phyloP scores from a whole-genome alignment of 192 early-diverging fungal genomes.

The Coemansia sp. region DNA sequence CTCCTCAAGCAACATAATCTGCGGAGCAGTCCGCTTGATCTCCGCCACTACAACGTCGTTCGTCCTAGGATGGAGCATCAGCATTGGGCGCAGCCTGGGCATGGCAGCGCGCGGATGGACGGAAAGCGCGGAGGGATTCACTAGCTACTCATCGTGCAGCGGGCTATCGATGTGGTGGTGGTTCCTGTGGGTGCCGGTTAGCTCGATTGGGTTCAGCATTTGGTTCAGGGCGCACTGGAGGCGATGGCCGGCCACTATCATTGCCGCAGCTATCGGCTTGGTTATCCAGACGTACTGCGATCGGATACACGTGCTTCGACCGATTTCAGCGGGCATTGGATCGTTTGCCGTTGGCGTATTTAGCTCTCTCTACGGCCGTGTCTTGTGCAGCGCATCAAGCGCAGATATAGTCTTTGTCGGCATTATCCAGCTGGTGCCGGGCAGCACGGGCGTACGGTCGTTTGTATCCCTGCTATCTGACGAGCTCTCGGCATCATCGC shows the following conservation, averaged over 20 bases:
- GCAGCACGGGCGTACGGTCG: slow-evolving; percentile 63
- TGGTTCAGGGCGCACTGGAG: slow-evolving; percentile 54
- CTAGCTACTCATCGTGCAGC: slow-evolving; percentile 14
- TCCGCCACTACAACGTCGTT: slow-evolving; percentile 74
- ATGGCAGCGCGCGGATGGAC: slow-evolving; percentile 54
- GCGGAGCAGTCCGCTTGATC: slow-evolving; percentile 74
- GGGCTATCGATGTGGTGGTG: slow-evolving; percentile 47
- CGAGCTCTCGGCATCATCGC: slow-evolving; percentile 41
- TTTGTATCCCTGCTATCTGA: slow-evolving; percentile 58
- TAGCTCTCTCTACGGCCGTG: slow-evolving; percentile 67
- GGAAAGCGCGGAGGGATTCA: background rate
- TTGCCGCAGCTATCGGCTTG: slow-evolving; percentile 64
- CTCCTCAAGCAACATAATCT: slow-evolving; percentile 76
- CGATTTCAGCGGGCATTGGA: slow-evolving; percentile 59
- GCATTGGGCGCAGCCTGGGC: slow-evolving; percentile 57
- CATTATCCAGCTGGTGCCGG: slow-evolving; percentile 77
- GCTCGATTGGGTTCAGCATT: slow-evolving; percentile 54
- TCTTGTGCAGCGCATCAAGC: slow-evolving; percentile 59
- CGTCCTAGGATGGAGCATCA: slow-evolving; percentile 66
- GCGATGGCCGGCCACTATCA: slow-evolving; percentile 68
- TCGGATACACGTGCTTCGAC: slow-evolving; percentile 48
- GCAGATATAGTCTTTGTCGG: slow-evolving; percentile 70
- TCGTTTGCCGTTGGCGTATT: slow-evolving; percentile 73
- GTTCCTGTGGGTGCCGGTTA: slow-evolving; percentile 55
- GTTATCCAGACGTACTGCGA: slow-evolving; percentile 60